Conservation (phyloP, 805 yeast genomes). For the Wickerhamiella occidentalis region DNA sequence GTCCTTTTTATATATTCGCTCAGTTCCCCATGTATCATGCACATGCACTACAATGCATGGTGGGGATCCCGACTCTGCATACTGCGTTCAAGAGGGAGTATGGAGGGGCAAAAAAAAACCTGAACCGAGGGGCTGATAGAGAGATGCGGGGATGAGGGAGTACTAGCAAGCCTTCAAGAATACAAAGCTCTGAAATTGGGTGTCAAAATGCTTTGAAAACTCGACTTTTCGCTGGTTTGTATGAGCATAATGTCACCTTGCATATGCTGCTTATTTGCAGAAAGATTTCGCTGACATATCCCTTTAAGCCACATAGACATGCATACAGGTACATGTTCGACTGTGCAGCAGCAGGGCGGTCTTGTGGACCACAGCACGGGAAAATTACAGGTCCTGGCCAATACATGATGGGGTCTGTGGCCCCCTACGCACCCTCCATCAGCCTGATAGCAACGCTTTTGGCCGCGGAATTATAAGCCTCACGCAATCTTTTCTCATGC, state of each 20-base stretch:
- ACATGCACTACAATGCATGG: not conserved
- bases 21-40: not conserved
- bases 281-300: not conserved
- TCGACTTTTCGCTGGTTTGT: not conserved
- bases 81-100: not conserved
- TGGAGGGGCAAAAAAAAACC: too few relatives aligned
- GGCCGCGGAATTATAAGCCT: too few relatives aligned
- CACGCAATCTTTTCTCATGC: too few relatives aligned
- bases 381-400: too few relatives aligned
- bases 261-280: not conserved
- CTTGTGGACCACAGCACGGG: not conserved
- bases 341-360: not conserved
- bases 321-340: not conserved
- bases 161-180: too few relatives aligned
- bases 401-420: too few relatives aligned
- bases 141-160: too few relatives aligned
- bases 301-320: not conserved
- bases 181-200: too few relatives aligned
- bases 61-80: not conserved
- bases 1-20: not conserved
- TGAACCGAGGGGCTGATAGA: too few relatives aligned
- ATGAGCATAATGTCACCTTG: not conserved
- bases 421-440: too few relatives aligned
- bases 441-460: too few relatives aligned
- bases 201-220: too few relatives aligned